These are phyloP conservation scores for Alternaria longipes DNA, from an alignment of 2,329 filamentous ascomycete genomes.

Conservation along the genomic window DNA sequence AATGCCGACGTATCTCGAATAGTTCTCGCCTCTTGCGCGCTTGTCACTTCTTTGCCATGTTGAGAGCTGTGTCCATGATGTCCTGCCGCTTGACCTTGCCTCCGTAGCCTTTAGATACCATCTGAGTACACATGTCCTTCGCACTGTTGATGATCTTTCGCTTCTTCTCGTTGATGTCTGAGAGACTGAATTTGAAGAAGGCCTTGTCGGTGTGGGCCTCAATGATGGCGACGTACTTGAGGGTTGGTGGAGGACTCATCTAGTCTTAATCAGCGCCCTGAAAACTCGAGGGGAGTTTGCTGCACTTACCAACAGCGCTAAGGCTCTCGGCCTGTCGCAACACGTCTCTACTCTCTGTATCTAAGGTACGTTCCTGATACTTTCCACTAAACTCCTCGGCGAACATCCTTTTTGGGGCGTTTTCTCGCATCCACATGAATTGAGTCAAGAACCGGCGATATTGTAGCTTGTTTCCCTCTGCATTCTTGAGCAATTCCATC, in stretches of 20 bases:
- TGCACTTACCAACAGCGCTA: background rate
- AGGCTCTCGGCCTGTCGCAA: background rate
- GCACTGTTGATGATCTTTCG: background rate
- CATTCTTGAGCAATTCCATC: no score
- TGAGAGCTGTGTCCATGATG: background rate
- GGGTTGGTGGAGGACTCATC: background rate
- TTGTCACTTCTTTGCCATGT: background rate
- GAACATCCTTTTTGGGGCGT: background rate
- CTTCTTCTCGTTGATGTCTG: background rate
- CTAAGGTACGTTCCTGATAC: background rate
- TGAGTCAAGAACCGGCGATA: background rate
- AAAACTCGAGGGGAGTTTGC: background rate
- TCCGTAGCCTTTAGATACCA: background rate
- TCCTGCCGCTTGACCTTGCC: slow-evolving; percentile 3
- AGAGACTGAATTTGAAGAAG: background rate
- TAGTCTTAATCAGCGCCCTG: background rate
- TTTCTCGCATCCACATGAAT: background rate
- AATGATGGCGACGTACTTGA: slow-evolving; percentile 2
- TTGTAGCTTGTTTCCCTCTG: background rate
- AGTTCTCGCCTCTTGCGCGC: background rate
- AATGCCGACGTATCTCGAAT: background rate
- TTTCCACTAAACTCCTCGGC: background rate
- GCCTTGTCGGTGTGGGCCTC: background rate
- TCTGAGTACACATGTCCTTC: background rate
- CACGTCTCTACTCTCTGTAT: background rate